Conservation (phyloP, 495 filamentous ascomycete genomes). For the Daldinia vernicosa region DNA sequence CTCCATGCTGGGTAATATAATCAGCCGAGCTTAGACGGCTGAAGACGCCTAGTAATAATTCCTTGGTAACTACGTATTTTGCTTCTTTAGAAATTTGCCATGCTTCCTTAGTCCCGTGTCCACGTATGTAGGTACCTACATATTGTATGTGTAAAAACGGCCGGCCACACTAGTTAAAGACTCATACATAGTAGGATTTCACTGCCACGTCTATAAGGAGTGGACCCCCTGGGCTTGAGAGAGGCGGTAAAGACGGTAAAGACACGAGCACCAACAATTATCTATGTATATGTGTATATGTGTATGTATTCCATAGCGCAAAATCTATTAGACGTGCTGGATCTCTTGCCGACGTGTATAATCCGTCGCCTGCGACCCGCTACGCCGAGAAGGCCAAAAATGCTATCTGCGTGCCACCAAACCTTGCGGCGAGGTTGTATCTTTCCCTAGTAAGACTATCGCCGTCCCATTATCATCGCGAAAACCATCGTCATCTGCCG, state of each 20-base stretch:
- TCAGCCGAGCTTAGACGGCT: not conserved
- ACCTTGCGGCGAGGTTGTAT: slow-evolving; percentile 35
- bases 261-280: not conserved
- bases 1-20: slow-evolving; percentile 22
- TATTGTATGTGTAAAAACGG: not conserved
- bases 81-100: not conserved
- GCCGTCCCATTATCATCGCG: slow-evolving; percentile 24
- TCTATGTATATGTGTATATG: slow-evolving; percentile 5
- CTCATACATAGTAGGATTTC: not conserved
- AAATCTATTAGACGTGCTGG: slow-evolving; percentile 35
- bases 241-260: slow-evolving; percentile 4
- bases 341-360: not conserved
- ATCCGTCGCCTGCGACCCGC: slow-evolving; percentile 13
- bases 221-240: not conserved
- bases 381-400: slow-evolving; percentile 16
- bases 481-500: slow-evolving; percentile 23
- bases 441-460: slow-evolving; percentile 18
- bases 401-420: slow-evolving; percentile 22
- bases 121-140: not conserved
- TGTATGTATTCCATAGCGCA: slow-evolving; percentile 22
- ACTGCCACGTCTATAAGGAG: slow-evolving; percentile 4
- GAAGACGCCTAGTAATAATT: not conserved
- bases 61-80: not conserved
- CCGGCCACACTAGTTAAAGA: not conserved
- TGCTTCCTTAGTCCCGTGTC: not conserved